These are phyloP conservation scores for Lasiodiplodia theobromae DNA, from an alignment of 2,329 filamentous ascomycete species.

Conservation along the genomic window DNA sequence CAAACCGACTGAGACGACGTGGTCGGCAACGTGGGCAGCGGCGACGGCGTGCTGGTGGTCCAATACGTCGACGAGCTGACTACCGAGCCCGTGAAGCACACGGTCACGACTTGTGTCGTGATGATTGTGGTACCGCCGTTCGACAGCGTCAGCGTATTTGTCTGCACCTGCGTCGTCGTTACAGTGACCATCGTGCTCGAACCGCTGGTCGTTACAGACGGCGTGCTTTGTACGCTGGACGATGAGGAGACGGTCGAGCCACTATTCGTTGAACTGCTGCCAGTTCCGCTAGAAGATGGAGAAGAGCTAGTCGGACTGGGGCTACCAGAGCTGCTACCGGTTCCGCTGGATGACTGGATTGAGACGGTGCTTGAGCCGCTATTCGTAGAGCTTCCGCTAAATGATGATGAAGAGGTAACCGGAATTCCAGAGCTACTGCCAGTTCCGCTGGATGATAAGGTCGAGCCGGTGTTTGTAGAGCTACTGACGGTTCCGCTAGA, in stretches of 20 bases:
- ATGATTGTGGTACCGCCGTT: conserved; percentile 10
- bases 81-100: conserved; percentile 21
- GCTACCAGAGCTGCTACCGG: not conserved
- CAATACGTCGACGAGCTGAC: conserved; percentile 15
- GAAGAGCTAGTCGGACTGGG: not conserved
- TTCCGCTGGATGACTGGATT: not conserved
- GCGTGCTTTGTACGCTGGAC: too few species aligned
- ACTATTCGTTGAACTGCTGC: too few species aligned
- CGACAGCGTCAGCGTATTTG: conserved; percentile 4
- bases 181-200: conserved; percentile 7
- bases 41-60: conserved; percentile 7
- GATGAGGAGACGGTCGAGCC: too few species aligned
- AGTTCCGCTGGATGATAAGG: not conserved
- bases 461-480: not conserved
- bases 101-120: conserved; percentile 8
- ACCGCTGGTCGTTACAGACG: not conserved
- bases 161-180: conserved; percentile 10
- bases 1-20: not conserved
- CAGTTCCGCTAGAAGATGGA: too few species aligned
- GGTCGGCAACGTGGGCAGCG: not conserved
- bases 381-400: too few species aligned
- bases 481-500: not conserved
- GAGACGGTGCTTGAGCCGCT: too few species aligned
- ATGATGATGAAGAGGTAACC: not conserved
- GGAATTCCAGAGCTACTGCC: not conserved